Conservation (phyloP, 2,329 filamentous ascomycete species). For the Trichoderma gracile region DNA sequence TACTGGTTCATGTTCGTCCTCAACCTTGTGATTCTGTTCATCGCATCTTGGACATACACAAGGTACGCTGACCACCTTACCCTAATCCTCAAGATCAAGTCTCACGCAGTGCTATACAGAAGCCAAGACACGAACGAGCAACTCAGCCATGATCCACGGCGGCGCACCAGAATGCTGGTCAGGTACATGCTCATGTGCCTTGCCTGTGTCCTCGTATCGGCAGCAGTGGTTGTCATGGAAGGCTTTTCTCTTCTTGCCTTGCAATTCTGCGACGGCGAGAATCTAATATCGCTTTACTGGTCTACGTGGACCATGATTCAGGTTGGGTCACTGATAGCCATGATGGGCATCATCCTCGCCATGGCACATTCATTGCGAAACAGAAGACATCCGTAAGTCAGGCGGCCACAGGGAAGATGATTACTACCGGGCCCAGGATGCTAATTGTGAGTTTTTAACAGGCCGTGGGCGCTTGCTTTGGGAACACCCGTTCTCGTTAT, state of each 20-base stretch:
- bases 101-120: slow-evolving; percentile 29
- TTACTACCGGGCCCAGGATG: background rate
- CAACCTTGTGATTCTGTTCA: slow-evolving; percentile 48
- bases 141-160: slow-evolving; percentile 36
- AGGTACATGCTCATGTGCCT: slow-evolving; percentile 48
- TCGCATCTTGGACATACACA: slow-evolving; percentile 46
- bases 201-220: slow-evolving; percentile 47
- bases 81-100: background rate
- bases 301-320: slow-evolving; percentile 63
- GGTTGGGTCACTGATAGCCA: slow-evolving; percentile 59
- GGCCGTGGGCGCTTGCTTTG: slow-evolving; percentile 59
- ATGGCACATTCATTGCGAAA: slow-evolving; percentile 52
- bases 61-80: slow-evolving; percentile 33
- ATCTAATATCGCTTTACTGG: slow-evolving; percentile 62
- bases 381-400: slow-evolving; percentile 53
- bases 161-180: slow-evolving; percentile 41
- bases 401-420: background rate
- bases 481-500: slow-evolving; percentile 62
- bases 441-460: slow-evolving; percentile 38
- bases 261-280: slow-evolving; percentile 62
- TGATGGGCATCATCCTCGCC: slow-evolving; percentile 57
- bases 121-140: slow-evolving; percentile 43
- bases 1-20: slow-evolving; percentile 50
- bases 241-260: slow-evolving; percentile 55
- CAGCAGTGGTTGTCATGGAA: slow-evolving; percentile 53